phyloP scores from a whole-genome alignment of 768 basidiomycete species.

The Auricularia sp. region DNA sequence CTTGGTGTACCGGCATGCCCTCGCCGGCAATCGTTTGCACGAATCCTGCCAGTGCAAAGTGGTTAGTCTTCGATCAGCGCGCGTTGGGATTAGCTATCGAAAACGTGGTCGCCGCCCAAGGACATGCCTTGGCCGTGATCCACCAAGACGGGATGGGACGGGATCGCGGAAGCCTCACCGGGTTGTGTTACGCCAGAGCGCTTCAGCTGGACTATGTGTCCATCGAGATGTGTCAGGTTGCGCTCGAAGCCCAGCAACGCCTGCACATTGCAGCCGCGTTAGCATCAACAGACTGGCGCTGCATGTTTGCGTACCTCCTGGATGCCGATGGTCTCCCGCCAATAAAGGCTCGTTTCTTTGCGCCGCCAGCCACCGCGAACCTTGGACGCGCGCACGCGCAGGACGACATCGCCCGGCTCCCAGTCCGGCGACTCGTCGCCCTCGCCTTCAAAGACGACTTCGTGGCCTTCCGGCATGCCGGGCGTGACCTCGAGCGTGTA shows the following conservation, averaged over 20 bases:
- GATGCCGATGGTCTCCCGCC: slow-evolving; percentile 82
- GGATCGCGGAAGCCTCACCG: slow-evolving; percentile 31
- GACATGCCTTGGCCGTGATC: background rate
- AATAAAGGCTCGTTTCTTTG: slow-evolving; percentile 86
- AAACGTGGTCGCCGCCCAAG: background rate
- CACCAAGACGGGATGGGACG: no score
- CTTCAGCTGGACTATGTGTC: slow-evolving; percentile 58
- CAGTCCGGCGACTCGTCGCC: slow-evolving; percentile 93
- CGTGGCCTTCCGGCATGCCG: slow-evolving; percentile 88
- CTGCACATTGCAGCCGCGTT: slow-evolving; percentile 28
- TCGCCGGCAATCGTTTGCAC: slow-evolving; percentile 80
- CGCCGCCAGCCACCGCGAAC: slow-evolving; percentile 74
- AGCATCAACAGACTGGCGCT: background rate
- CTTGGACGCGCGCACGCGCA: slow-evolving; percentile 71
- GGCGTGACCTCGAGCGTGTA: slow-evolving; percentile 78
- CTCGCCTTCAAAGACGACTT: slow-evolving; percentile 92
- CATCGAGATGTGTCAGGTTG: slow-evolving; percentile 87
- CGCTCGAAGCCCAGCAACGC: slow-evolving; percentile 94
- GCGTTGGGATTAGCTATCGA: background rate
- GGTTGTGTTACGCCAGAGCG: slow-evolving; percentile 86
- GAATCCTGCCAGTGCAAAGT: slow-evolving; percentile 40
- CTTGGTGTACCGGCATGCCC: slow-evolving; percentile 72
- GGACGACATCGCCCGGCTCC: slow-evolving; percentile 88
- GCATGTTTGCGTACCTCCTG: slow-evolving; percentile 51
- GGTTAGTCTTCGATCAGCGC: background rate